phyloP scores from a whole-genome alignment of 768 basidiomycete genomes.

The Chalciporus sphaerocephalus region DNA sequence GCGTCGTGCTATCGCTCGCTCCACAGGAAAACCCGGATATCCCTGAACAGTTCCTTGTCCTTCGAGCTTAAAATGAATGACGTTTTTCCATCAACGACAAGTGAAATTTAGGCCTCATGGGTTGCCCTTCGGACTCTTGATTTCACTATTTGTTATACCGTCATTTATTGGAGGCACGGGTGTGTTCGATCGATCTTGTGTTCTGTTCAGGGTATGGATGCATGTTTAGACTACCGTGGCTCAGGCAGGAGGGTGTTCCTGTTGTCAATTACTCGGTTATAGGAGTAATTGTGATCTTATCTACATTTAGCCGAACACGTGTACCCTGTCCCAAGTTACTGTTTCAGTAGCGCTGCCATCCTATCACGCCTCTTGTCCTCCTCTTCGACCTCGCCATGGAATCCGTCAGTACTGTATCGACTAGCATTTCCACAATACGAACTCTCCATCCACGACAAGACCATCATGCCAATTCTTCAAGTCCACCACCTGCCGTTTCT shows the following conservation, averaged over 20 bases:
- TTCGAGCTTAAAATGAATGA: constrained; percentile 39
- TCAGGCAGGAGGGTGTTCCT: too few species aligned
- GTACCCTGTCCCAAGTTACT: constrained; percentile 18
- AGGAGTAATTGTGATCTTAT: not conserved
- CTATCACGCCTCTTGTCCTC: not conserved
- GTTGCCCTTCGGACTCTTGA: not conserved
- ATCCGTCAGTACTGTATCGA: constrained; percentile 16
- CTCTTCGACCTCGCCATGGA: constrained; percentile 24
- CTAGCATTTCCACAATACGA: constrained; percentile 41
- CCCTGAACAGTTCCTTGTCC: constrained; percentile 70
- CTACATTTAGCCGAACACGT: constrained; percentile 29
- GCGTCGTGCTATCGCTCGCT: constrained; percentile 36
- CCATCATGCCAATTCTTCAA: not conserved
- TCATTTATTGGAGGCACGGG: not conserved
- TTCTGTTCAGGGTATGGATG: too few species aligned
- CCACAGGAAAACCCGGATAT: constrained; percentile 63
- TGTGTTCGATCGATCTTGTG: not conserved
- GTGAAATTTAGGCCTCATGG: constrained; percentile 2
- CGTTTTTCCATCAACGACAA: not conserved
- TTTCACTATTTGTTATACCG: not conserved
- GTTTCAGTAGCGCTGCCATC: not conserved
- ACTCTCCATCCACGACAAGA: constrained; percentile 28
- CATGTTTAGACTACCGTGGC: too few species aligned
- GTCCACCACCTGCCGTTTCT: constrained; percentile 25
- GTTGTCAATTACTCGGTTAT: too few species aligned